Base-by-base conservation (phyloP, 2,329 filamentous ascomycete genomes). In the Neoarthrinium moseri region DNA sequence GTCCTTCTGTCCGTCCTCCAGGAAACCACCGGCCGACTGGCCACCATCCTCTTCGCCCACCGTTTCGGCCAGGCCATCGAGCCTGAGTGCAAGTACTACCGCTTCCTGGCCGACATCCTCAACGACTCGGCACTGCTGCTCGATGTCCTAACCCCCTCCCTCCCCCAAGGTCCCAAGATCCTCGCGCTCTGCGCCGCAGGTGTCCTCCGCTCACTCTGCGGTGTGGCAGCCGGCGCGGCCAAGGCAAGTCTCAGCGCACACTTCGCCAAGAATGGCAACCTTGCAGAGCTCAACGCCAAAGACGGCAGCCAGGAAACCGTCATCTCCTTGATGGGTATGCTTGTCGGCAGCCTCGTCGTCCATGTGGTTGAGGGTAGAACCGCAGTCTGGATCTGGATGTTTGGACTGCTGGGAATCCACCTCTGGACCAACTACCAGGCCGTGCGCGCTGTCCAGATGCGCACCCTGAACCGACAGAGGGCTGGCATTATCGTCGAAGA, bases 251-350 rank as follows among this genome's bases (percentile, higher is more conserved):
- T 99, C 55, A 94, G 89, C 61, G 87, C 89, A 10, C 94, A 99
- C 68, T 97, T 99, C 72, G 91, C 92, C 7, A 82, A 77, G 54
- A 83, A 84, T 61, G 89, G 90, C 29, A 97, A 96, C 64, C 70
- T 97, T 35, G 92, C 89, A 2, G 92, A 97, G 65, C 75, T 99
- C 46, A 97, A 96, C 68, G 91, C 92, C 46, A 84, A 64, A 42
- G 92, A 97, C 63, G 91, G 91, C 11, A 95, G 89, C 54, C 94
- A 97, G 69, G 94, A 97, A 68, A 97, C 92, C 0, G 83, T 96
- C 17, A 89, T 99, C 46, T 92, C 89, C 2, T 74, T 97, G 21
- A 51, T 96, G 26, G 94, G 94, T 2, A 91, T 97, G 80, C 75
- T 96, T 42, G 81, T 80, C 12, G 94, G 94, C 1, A 94, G 86